Base-by-base conservation (phyloP, 192 early-diverging fungal species). In the Linnemannia exigua region DNA sequence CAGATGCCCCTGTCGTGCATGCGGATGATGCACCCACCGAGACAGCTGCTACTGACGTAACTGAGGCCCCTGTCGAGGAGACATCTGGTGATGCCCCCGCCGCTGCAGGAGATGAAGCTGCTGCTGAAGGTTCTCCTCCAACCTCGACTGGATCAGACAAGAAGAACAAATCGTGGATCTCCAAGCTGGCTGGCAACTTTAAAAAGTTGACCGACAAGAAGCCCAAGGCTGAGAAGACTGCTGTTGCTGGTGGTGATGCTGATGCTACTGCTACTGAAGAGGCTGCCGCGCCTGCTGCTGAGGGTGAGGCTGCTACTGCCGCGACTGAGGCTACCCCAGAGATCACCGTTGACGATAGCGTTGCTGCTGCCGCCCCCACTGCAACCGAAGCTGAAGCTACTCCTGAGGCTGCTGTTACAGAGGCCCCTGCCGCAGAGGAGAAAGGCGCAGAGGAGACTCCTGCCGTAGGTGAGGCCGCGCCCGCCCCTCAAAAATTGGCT, bases 201-300 rank as follows among this genome's bases (percentile, higher is more conserved):
- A 82, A 82, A 72, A 82, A 87, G 85, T 22, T 87, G 31, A 37
- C 79, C 16, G 84, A 79, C 38, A 81, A 87, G 84, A 87, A 81
- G 48, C 80, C 80, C 61, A 79, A 87, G 75, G 67, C 72, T 31
- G 84, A 81, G 38, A 78, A 77, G 76, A n/a, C 79, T 52, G 72
- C 74, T 6, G 83, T 61, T n/a, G 41, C 77, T 44, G 72, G 28
- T 44, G 72, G 28, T 12, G 50, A 48, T 31, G 19, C 75, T 25
- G 50, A 68, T 50, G 46, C 75, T 16, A 5, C 61, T 33, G 37
- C 71, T 15, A 25, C n/a, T 14, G 50, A 50, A 19, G 80, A 72
- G 17, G 75, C 15, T 25, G 79, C 74, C 28, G 41, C 71, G 35
- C 36, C 79, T 17, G 67, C n/a, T 0, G 28, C 46, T 15, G 79